Base-by-base conservation (phyloP, 352 stramenopile genomes). In the Globisporangium megalacanthum region DNA sequence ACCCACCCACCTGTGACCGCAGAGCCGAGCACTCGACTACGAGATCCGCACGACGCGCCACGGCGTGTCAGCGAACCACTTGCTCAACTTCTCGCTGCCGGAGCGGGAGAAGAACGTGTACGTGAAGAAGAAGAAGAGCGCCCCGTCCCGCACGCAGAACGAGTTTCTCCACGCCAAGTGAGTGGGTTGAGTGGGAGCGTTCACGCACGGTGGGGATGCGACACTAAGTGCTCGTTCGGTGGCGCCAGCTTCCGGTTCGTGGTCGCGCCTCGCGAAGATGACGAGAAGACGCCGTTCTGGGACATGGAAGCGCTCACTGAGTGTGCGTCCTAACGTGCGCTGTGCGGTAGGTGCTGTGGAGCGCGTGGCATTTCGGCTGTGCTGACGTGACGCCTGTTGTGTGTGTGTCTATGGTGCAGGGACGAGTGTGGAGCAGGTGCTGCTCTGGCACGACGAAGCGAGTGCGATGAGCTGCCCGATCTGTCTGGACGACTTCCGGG, bases 91-190 rank as follows among this genome's bases (percentile, higher is more conserved):
- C 44, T 75, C 73, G 37, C 73, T 92, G 31, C 84, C 84, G 4
- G 82, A 91, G 60, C 79, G 84, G 37, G 80, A 94, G 48, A 82
- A 71, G 41, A 54, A 62, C 41, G 52, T 64, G 19, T 54, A 72
- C 49, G 58, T 69, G 37, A 65, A 74, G 46, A 79, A 78, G 58
- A 89, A 86, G 65, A 92, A 91, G 62, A 80, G 48, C 45, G 69
- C 41, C 2, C 65, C 68, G 20, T 65, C 78, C 52, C 80, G 82
- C 60, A 94, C 84, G 46, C 82, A 91, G 50, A 88, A 62, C 64
- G 82, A 94, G 69, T 94, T 88, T 58, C 77, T 94, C 15, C 84
- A 94, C 62, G 84, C 84, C 60, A 94, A 92, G 84, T 94, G 65
- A 57, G 72, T 65, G 33, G 55, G 45, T 46, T 52, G 54, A 22